These are phyloP conservation scores for Sporothrix sp. DNA, from an alignment of 2,329 filamentous ascomycete genomes.

Conservation along the genomic window DNA sequence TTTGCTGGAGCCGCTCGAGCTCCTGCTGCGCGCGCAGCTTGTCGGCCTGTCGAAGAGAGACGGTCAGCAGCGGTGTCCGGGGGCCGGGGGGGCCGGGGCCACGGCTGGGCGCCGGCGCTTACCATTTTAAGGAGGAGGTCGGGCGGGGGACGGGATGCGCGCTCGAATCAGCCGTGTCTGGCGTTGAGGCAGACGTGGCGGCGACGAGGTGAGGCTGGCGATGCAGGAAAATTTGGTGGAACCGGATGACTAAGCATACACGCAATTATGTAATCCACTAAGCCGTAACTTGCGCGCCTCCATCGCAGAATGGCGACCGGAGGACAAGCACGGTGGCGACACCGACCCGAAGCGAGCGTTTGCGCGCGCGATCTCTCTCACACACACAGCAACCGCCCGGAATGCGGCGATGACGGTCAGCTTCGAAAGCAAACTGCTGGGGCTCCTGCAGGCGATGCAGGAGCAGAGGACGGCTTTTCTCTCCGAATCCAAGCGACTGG, in stretches of 20 bases:
- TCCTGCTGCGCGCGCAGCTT: slow-evolving; percentile 97
- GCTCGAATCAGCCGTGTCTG: no score
- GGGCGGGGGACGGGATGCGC: not conserved
- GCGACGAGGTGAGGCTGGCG: not conserved
- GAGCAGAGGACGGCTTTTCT: slow-evolving; percentile 11
- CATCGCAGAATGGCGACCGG: no score
- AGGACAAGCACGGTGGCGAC: no score
- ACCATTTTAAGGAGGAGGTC: not conserved
- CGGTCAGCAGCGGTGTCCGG: not conserved
- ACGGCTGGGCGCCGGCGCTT: no score
- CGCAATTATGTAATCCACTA: no score
- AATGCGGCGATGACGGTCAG: slow-evolving; percentile 7
- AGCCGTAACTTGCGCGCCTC: no score
- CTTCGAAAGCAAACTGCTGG: slow-evolving; percentile 11
- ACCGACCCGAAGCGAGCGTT: no score
- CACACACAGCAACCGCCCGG: not conserved
- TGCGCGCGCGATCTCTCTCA: no score
- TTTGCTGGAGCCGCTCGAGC: slow-evolving; percentile 90
- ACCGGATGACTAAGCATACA: slow-evolving; percentile 5
- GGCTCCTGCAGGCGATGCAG: slow-evolving; percentile 12
- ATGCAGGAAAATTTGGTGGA: no score
- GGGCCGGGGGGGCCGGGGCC: no score
- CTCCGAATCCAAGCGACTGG: not conserved
- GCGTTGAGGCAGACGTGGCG: not conserved
- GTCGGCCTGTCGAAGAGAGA: slow-evolving; percentile 57